Base-by-base conservation (phyloP, 495 filamentous ascomycete genomes). In the Saxispiralis lemnorum region DNA sequence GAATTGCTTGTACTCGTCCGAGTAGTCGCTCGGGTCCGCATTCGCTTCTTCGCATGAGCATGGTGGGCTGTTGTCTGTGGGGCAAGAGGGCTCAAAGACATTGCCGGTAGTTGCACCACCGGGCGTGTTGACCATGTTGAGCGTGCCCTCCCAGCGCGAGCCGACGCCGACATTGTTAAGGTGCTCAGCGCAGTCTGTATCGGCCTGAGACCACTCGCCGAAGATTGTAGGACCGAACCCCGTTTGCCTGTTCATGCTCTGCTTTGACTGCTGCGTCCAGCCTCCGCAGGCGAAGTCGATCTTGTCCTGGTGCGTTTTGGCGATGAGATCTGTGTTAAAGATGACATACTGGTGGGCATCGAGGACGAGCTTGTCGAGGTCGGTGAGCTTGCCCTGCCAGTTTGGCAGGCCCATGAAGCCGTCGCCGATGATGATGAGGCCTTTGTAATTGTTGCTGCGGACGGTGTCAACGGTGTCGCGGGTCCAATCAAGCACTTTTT, bases 121-220 rank as follows among this genome's bases (percentile, higher is more conserved):
- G 32, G 50, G 50, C 17, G 41, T 44, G 56, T 81, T 73, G 38
- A 66, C 70, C 5, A 72, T 75, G 33, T 68, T 60, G 32, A 78
- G 60, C 1, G 83, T 88, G 31, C 92, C 92, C 58, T 82, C 78
- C 92, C 92, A 99, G 36, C 92, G 76, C 40, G 77, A 82, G 42
- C 92, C 92, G 48, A 73, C 68, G 51, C 79, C 80, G 40, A 95
- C 84, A 59, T 95, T 85, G 60, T 93, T 96, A 46, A 99, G 70
- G 55, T 86, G 76, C 50, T 70, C 49, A 2, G 84, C 75, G 64
- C 92, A 99, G 63, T 99, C 92, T 11, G 92, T 96, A 57, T 99
- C 92, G 35, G 92, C 88, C 68, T 96, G 89, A 2, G 79, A 84
- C 84, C 86, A 99, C 70, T 99, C 92, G 53, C 88, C 92, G 58